Evolutionary conservation across 2,329 filamentous ascomycete genomes (phyloP).

Genomic region (Shiraia sp.): DNA sequence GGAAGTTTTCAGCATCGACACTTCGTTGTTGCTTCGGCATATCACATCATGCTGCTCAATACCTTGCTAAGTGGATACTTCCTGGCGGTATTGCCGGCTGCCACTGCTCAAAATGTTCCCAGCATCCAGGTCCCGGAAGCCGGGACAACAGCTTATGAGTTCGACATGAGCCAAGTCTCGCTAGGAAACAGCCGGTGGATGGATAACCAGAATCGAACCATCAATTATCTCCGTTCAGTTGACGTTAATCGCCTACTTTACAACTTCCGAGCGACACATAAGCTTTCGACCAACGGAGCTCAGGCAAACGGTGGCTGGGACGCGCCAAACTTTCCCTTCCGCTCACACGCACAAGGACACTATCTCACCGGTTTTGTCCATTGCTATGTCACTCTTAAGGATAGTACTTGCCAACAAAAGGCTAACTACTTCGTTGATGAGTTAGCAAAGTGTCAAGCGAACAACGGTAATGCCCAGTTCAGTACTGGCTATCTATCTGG

Average conservation of each 20-base stretch:
- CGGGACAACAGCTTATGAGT: slow-evolving; percentile 43
- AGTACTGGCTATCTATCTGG: slow-evolving; percentile 54
- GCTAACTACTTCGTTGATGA: slow-evolving; percentile 53
- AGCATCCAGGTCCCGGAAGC: slow-evolving; percentile 23
- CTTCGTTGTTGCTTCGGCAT: background rate
- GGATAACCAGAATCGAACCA: slow-evolving; percentile 54
- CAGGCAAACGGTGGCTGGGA: slow-evolving; percentile 57
- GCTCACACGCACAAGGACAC: slow-evolving; percentile 57
- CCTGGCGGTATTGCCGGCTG: background rate
- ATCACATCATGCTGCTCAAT: slow-evolving; percentile 4
- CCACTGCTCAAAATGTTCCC: slow-evolving; percentile 6
- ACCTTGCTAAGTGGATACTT: slow-evolving; percentile 1
- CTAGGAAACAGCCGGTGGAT: slow-evolving; percentile 47
- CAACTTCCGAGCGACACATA: slow-evolving; percentile 54
- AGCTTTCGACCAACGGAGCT: slow-evolving; percentile 53
- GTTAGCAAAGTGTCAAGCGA: slow-evolving; percentile 56
- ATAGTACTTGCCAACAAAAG: slow-evolving; percentile 51
- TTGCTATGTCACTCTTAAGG: slow-evolving; percentile 51
- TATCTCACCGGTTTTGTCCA: slow-evolving; percentile 56
- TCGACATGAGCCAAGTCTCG: slow-evolving; percentile 48
- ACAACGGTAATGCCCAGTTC: slow-evolving; percentile 53
- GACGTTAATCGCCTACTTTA: slow-evolving; percentile 54
- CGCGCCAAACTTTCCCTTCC: slow-evolving; percentile 58
- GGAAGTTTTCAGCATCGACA: too few species aligned
- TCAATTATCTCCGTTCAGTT: slow-evolving; percentile 53